These are phyloP conservation scores for Acer negundo DNA, from an alignment of 345 rosid species.

Conservation along the genomic window DNA sequence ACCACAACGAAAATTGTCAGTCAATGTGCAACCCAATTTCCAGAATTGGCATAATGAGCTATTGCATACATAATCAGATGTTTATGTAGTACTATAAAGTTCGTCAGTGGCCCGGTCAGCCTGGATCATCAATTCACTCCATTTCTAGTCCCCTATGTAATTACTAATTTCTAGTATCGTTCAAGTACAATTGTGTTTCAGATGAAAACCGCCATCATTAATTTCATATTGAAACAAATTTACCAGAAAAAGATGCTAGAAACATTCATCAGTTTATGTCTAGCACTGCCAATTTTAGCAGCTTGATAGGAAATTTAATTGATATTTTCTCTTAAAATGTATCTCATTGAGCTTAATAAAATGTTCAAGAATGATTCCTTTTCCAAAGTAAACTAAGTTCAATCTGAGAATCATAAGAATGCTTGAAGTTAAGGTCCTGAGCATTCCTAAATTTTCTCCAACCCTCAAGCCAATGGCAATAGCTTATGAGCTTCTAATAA, in stretches of 20 bases:
- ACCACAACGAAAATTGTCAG: constrained; percentile 6
- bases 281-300: not conserved
- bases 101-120: too few species aligned
- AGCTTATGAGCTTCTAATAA: not conserved
- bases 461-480: not conserved
- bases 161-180: not conserved
- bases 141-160: not conserved
- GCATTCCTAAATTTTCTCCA: not conserved
- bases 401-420: not conserved
- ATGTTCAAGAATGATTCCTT: not conserved
- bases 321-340: not conserved
- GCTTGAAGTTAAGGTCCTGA: not conserved
- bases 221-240: not conserved
- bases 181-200: not conserved
- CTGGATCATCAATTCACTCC: too few species aligned
- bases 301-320: not conserved
- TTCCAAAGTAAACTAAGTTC: not conserved
- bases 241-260: constrained; percentile 3
- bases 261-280: not conserved
- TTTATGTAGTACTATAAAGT: too few species aligned
- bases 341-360: not conserved
- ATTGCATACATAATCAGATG: not conserved
- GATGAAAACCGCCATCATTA: not conserved
- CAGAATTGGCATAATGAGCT: not conserved
- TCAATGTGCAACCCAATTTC: not conserved